phyloP scores from a whole-genome alignment of 2,329 filamentous ascomycete species.

The Ceratocystis huliohia region DNA sequence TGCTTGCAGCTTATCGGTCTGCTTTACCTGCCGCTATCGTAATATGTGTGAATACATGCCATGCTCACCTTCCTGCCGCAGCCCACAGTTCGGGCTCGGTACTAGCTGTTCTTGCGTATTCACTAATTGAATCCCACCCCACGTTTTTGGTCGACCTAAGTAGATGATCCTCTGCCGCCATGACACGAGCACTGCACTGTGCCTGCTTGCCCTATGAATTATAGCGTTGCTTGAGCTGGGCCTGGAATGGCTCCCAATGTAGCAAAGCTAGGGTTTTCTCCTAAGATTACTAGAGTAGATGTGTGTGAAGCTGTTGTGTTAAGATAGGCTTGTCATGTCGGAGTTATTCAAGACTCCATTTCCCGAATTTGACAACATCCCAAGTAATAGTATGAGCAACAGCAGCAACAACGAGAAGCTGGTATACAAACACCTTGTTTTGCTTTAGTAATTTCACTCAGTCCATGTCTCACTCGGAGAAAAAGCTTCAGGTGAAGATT shows the following conservation, averaged over 20 bases:
- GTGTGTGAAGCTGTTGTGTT: background rate
- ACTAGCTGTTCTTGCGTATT: background rate
- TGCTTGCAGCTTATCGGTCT: background rate
- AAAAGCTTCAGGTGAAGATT: constrained; percentile 4
- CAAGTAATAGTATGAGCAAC: too few species aligned
- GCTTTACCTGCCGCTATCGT: background rate
- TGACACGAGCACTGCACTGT: too few species aligned
- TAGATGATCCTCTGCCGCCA: too few species aligned
- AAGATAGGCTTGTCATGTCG: background rate
- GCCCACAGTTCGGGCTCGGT: background rate
- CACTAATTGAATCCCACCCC: too few species aligned
- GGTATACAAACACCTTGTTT: background rate
- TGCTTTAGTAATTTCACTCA: background rate
- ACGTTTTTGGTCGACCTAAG: too few species aligned
- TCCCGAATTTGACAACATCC: too few species aligned
- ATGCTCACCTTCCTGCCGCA: background rate
- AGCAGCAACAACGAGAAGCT: background rate
- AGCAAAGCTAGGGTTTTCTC: background rate
- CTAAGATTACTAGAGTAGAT: background rate
- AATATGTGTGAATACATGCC: background rate
- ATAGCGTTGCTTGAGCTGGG: too few species aligned
- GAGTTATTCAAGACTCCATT: background rate
- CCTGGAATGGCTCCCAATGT: too few species aligned
- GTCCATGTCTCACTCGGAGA: background rate
- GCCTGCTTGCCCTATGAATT: too few species aligned